Evolutionary conservation across 75 land plant genomes (phyloP).

Genomic region (Picea glauca): DNA sequence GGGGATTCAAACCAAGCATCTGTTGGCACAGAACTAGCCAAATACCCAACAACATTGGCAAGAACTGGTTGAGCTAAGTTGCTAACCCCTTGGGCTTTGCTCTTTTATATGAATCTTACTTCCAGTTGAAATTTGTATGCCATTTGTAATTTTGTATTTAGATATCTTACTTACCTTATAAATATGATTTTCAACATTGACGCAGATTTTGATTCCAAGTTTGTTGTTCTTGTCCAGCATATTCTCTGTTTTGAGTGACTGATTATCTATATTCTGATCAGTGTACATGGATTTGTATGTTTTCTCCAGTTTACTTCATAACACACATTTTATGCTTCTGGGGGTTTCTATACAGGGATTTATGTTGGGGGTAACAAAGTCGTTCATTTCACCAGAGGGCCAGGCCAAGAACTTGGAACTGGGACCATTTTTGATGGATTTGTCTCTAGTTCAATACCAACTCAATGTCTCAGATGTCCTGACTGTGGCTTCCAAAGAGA

Average conservation of each 20-base stretch:
- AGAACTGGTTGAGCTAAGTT: neutral
- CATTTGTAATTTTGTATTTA: neutral
- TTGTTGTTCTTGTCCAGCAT: neutral
- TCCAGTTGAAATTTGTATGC: neutral
- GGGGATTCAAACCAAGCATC: neutral
- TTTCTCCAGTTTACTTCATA: neutral
- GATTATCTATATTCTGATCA: neutral
- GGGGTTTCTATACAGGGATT: slow-evolving; percentile 40
- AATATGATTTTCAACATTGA: neutral
- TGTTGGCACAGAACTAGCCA: neutral
- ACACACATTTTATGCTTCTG: too few relatives aligned
- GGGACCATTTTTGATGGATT: slow-evolving; percentile 24
- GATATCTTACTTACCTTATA: neutral
- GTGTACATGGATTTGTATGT: neutral
- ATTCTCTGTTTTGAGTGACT: neutral
- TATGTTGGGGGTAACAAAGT: slow-evolving; percentile 70
- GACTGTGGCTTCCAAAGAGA: slow-evolving; percentile 73
- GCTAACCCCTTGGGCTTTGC: neutral
- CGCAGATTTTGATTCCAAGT: neutral
- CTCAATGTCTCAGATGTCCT: slow-evolving; percentile 37
- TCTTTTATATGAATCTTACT: neutral
- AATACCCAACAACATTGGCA: neutral
- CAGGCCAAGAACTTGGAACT: slow-evolving; percentile 15
- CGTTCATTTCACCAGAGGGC: slow-evolving; percentile 63
- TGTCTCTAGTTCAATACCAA: neutral